A percentile compares a stretch with the other conserved stretches of the same genome.
These are phyloP conservation scores for Phallus indusiatus DNA, from an alignment of 768 basidiomycete species.

Conservation along the genomic window DNA sequence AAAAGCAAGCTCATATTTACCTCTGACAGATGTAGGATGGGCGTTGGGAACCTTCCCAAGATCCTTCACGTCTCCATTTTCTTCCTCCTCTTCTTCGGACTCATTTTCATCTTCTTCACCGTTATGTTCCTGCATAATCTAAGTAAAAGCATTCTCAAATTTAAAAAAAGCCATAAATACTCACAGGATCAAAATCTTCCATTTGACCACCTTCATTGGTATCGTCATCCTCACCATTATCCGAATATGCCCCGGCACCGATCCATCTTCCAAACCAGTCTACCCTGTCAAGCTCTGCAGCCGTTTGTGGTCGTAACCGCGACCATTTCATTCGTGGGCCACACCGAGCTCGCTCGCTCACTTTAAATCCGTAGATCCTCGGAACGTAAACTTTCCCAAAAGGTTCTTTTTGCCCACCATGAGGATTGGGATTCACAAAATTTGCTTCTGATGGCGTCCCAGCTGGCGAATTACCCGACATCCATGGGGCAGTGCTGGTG, in stretches of 20 bases:
- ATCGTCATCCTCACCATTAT: constrained; percentile 54
- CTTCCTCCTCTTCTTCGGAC: constrained; percentile 43
- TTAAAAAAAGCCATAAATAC: constrained; percentile 17
- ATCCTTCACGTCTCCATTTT: constrained; percentile 8
- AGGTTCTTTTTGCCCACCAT: constrained; percentile 84
- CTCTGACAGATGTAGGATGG: constrained; percentile 3
- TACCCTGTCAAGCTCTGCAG: constrained; percentile 74
- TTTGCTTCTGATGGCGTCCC: constrained; percentile 40
- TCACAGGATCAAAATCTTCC: constrained; percentile 81
- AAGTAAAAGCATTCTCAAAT: neutral
- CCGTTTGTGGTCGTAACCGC: constrained; percentile 72
- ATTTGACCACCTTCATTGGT: constrained; percentile 56
- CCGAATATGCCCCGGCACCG: constrained; percentile 53
- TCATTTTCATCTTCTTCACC: constrained; percentile 42
- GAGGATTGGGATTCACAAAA: constrained; percentile 80
- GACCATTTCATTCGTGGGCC: constrained; percentile 98
- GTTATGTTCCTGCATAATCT: constrained; percentile 25
- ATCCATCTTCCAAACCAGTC: constrained; percentile 91
- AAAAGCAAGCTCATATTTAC: constrained; percentile 12
- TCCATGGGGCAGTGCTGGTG: constrained; percentile 39
- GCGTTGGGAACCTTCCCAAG: neutral
- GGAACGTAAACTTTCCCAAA: constrained; percentile 82
- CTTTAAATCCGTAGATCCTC: constrained; percentile 95
- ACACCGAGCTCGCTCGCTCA: constrained; percentile 87
- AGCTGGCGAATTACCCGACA: constrained; percentile 43